Conservation (phyloP, 345 rosid genomes). For the Populus nigra region DNA sequence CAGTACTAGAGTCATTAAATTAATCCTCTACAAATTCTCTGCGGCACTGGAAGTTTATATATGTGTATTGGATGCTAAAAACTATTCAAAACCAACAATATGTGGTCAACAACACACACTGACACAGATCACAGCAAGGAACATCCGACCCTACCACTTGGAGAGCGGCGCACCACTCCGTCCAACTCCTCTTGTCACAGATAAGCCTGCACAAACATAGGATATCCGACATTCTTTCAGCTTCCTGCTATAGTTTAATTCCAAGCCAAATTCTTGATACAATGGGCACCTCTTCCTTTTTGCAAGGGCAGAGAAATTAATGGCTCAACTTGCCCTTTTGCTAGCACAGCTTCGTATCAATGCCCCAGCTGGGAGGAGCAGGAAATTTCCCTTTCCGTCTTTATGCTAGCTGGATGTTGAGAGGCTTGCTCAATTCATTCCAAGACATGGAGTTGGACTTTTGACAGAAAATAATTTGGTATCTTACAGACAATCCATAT, state of each 20-base stretch:
- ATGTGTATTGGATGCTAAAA: not conserved
- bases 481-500: conserved; percentile 5
- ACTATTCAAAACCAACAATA: too few relatives aligned
- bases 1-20: not conserved
- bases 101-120: too few relatives aligned
- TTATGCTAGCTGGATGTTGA: not conserved
- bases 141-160: conserved; percentile 2
- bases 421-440: not conserved
- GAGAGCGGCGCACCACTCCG: conserved; percentile 13
- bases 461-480: not conserved
- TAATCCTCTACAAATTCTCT: not conserved
- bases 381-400: not conserved
- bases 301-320: not conserved
- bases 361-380: not conserved
- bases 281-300: not conserved
- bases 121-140: not conserved
- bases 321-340: conserved; percentile 2
- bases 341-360: not conserved
- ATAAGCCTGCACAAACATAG: not conserved
- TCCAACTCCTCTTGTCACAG: conserved; percentile 19
- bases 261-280: not conserved
- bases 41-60: not conserved
- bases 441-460: not conserved
- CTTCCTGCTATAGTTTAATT: conserved; percentile 14
- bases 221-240: conserved; percentile 22